Base-by-base conservation (phyloP, 1,139 yeast species). In the Taphrina wiesneri region DNA sequence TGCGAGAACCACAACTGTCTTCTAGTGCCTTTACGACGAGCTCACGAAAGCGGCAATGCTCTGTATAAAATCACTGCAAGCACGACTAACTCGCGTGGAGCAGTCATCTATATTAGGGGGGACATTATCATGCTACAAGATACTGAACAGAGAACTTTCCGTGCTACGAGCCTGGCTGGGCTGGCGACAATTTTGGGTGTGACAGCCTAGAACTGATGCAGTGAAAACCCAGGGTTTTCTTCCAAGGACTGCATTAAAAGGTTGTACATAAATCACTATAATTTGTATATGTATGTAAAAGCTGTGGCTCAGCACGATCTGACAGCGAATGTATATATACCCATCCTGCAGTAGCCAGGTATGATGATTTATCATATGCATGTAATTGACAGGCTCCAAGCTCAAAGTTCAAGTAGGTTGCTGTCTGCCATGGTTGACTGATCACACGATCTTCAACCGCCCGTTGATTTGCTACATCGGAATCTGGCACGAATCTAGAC, bases 1-100 rank as follows among this genome's bases (percentile, higher is more conserved):
- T 80, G 83, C 63, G 69, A 74, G 17, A 72, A 72, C 7, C 74
- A 77, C 65, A 78, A 77, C 62, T 70, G 78, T 43, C 74, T 81
- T 41, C 71, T 81, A 17, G 59, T 75, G 2, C 77, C 80, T 0
- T 65, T 72, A 46, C 71, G 74, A 25, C 69, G 67, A 41, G 73
- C 78, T 1, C 79, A 77, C 45, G 73, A 72, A 7, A 70, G 78
- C 9, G 80, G 81, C 1, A 74, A 74, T 56, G 73, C 79, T 2
- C 71, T 79, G 26, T 78, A 78, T 71, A 75, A 74, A 32, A 73
- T 81, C 19, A 71, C 77, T 1, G 72, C 70, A 30, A 72, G 74
- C 57, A 71, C 77, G 0, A 67, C 65, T 2, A 78, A 79, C 0
- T 72, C 71, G 15, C 72, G 74, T 6, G 80, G 80, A 0, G 39